Conservation (phyloP, 208 protist genomes). For the Leptomonas seymouri region DNA sequence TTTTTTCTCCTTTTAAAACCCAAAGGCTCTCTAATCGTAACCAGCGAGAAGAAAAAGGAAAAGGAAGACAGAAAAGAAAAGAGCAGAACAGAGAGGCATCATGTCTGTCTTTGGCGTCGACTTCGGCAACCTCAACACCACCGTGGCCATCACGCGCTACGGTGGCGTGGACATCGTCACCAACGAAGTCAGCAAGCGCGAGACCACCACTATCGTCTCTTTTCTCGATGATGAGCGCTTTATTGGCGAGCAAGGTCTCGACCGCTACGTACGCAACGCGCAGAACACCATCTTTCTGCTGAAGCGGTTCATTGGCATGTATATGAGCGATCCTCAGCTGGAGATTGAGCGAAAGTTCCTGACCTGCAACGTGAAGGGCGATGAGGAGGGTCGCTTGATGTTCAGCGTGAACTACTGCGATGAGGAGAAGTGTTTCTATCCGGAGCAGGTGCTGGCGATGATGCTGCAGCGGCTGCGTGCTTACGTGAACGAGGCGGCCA, state of each 20-base stretch:
- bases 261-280: slow-evolving; percentile 84
- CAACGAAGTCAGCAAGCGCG: slow-evolving; percentile 90
- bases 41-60: not conserved
- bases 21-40: not conserved
- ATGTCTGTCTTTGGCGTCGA: slow-evolving; percentile 95
- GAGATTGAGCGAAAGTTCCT: slow-evolving; percentile 63
- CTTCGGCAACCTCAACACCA: slow-evolving; percentile 91
- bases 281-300: slow-evolving; percentile 87
- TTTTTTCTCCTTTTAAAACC: too few relatives aligned
- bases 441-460: slow-evolving; percentile 94
- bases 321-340: slow-evolving; percentile 71
- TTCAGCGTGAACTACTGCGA: slow-evolving; percentile 85
- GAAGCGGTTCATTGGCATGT: slow-evolving; percentile 90
- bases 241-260: slow-evolving; percentile 87
- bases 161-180: slow-evolving; percentile 92
- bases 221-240: slow-evolving; percentile 87
- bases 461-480: slow-evolving; percentile 77
- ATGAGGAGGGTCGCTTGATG: slow-evolving; percentile 72
- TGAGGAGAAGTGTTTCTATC: slow-evolving; percentile 78
- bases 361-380: slow-evolving; percentile 67
- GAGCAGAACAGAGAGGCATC: not conserved
- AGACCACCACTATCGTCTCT: slow-evolving; percentile 91
- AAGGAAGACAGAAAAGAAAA: slow-evolving; percentile 24
- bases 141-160: slow-evolving; percentile 83
- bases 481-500: slow-evolving; percentile 80